phyloP scores from a whole-genome alignment of 371 early-diverging fungal species.

The Mucor ambiguus region DNA sequence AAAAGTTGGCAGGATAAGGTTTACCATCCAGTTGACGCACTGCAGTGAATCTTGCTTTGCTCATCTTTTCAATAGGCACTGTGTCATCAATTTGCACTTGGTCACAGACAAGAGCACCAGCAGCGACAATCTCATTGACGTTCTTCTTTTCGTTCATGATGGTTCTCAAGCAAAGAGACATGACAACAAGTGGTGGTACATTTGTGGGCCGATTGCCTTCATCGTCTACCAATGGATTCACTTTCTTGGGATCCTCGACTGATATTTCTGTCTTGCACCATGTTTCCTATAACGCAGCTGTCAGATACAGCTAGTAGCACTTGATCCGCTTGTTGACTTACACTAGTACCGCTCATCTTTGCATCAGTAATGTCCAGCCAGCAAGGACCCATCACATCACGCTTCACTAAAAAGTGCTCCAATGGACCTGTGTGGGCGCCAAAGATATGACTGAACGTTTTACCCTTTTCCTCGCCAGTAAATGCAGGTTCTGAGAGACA shows the following conservation, averaged over 20 bases:
- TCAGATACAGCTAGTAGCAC: background rate
- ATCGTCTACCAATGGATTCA: slow-evolving; percentile 62
- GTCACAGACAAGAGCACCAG: slow-evolving; percentile 27
- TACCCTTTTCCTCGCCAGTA: slow-evolving; percentile 71
- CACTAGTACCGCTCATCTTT: slow-evolving; percentile 45
- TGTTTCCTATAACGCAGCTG: slow-evolving; percentile 51
- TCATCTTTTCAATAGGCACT: slow-evolving; percentile 41
- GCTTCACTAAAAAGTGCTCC: slow-evolving; percentile 92
- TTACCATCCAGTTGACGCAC: slow-evolving; percentile 68
- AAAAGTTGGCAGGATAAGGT: slow-evolving; percentile 67
- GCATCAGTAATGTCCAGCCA: slow-evolving; percentile 80
- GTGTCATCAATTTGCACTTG: slow-evolving; percentile 64
- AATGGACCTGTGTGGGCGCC: slow-evolving; percentile 88
- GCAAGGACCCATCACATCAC: slow-evolving; percentile 96
- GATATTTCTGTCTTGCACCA: slow-evolving; percentile 88
- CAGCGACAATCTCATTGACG: slow-evolving; percentile 86
- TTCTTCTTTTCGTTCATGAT: slow-evolving; percentile 80
- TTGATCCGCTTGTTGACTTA: slow-evolving; percentile 18
- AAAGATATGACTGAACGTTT: slow-evolving; percentile 87
- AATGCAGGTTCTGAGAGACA: slow-evolving; percentile 62
- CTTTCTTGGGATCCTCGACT: slow-evolving; percentile 72
- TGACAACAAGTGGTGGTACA: slow-evolving; percentile 82
- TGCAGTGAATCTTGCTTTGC: slow-evolving; percentile 61
- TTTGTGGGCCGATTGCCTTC: slow-evolving; percentile 34
- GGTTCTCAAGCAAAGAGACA: slow-evolving; percentile 85